Evolutionary conservation across 495 filamentous ascomycete genomes (phyloP), one percentile per base, ranked within the genome.

Genomic region (Aspergillus bridgeri): DNA sequence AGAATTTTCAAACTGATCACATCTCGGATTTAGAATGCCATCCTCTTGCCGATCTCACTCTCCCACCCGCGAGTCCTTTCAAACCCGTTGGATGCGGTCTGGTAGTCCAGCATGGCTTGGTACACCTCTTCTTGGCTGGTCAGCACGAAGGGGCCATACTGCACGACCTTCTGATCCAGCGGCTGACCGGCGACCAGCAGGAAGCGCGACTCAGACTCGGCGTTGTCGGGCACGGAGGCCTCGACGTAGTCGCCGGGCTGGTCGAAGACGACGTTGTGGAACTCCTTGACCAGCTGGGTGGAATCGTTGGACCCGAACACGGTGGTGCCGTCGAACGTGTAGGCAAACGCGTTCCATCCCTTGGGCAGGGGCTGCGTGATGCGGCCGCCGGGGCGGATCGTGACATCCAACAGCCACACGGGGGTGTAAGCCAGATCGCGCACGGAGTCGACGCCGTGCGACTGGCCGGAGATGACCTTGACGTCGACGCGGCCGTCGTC

Each of bases 111-210:
- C 81, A 98, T 86, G 3, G 94, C 91, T 76, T 97, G 84, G 61
- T 91, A 89, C 42, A 98, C 91, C 68, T 94, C 85, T 63, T 96
- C 91, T 65, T 91, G 79, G 11, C 81, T 82, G 38, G 79, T 96
- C 58, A 96, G 65, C 15, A 98, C 94, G 69, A 98, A 98, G 2
- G 93, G 93, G 0, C 93, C 93, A 69, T 98, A 96, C 81, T 98
- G 93, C 23, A 97, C 89, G 20, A 98, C 87, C 53, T 89, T 86
- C 72, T 98, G 93, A 67, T 97, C 87, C 15, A 97, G 79, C 17
- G 92, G 89, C 64, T 90, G 82, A 2, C 93, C 93, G 0, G 92
- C 90, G 38, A 96, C 79, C 42, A 98, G 76, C 5, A 98, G 81
- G 65, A 96, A 89, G 29, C 86, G 78, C 1, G 81, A 79, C 51